These are phyloP conservation scores for Haematococcus lacustris DNA, from an alignment of 139 green algal species.

Conservation along the genomic window DNA sequence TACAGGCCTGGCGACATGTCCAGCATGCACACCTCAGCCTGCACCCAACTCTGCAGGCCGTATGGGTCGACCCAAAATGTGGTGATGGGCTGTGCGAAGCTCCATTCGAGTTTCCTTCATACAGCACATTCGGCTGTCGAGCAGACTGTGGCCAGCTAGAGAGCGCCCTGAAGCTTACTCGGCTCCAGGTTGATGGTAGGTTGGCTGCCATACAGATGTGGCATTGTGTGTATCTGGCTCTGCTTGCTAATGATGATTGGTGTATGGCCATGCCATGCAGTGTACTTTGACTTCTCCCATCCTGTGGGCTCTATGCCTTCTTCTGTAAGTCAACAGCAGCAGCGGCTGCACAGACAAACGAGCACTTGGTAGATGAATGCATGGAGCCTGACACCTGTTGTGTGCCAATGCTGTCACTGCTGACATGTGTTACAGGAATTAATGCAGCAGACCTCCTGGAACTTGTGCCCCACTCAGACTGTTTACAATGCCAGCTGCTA, in stretches of 20 bases:
- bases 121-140: slow-evolving; percentile 74
- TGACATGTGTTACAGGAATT: slow-evolving; percentile 48
- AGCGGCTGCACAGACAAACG: too few relatives aligned
- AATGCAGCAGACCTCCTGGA: slow-evolving; percentile 67
- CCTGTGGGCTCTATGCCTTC: slow-evolving; percentile 54
- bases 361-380: too few relatives aligned
- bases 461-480: slow-evolving; percentile 60
- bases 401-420: background rate
- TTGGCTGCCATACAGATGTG: too few relatives aligned
- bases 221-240: too few relatives aligned
- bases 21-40: background rate
- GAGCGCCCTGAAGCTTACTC: slow-evolving; percentile 64
- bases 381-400: background rate
- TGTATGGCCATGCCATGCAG: too few relatives aligned
- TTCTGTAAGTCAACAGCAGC: slow-evolving; percentile 20
- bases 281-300: slow-evolving; percentile 73
- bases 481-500: slow-evolving; percentile 60
- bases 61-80: slow-evolving; percentile 74
- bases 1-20: background rate
- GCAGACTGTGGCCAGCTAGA: slow-evolving; percentile 74
- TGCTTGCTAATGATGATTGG: too few relatives aligned
- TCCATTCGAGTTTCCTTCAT: slow-evolving; percentile 76
- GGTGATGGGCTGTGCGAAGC: slow-evolving; percentile 74
- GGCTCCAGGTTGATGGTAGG: slow-evolving; percentile 54
- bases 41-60: slow-evolving; percentile 19